A percentile compares a stretch with the other conserved stretches of the same genome.
Conservation (phyloP, 352 stramenopile species). For the Globisporangium cederbergense region DNA sequence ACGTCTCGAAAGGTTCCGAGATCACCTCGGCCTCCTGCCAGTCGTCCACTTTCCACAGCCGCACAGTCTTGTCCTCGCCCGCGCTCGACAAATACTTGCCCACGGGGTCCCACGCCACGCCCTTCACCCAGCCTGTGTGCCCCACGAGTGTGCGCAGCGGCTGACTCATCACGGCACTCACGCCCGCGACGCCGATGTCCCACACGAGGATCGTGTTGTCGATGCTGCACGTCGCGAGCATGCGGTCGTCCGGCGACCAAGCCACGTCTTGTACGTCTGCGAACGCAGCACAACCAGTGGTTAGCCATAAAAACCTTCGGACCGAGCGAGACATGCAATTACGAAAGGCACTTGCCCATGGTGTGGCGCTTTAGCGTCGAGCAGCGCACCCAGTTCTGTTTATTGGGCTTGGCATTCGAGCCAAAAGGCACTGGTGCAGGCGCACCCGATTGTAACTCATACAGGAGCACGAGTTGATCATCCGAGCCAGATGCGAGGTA, state of each 20-base stretch:
- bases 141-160: conserved; percentile 72
- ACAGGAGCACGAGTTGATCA: conserved; percentile 81
- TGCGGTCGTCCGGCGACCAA: conserved; percentile 85
- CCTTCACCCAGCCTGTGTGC: conserved; percentile 87
- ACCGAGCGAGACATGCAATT: not conserved
- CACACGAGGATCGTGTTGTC: conserved; percentile 88
- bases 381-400: conserved; percentile 83
- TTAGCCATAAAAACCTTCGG: not conserved
- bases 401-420: conserved; percentile 74
- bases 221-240: conserved; percentile 87
- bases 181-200: conserved; percentile 54
- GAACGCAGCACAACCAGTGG: not conserved
- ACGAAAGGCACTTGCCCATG: conserved; percentile 44
- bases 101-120: conserved; percentile 83
- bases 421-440: conserved; percentile 73
- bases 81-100: conserved; percentile 87
- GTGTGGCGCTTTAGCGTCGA: conserved; percentile 81
- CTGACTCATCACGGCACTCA: conserved; percentile 72
- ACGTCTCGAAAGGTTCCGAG: conserved; percentile 70
- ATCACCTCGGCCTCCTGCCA: conserved; percentile 71
- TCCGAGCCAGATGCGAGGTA: conserved; percentile 84
- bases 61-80: conserved; percentile 84
- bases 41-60: conserved; percentile 78
- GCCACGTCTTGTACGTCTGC: conserved; percentile 82
- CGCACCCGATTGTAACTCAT: conserved; percentile 65